Evolutionary conservation across 78 protist genomes (phyloP), one percentile per base, ranked within the genome.

Genomic region (Monosiga brevicollis): DNA sequence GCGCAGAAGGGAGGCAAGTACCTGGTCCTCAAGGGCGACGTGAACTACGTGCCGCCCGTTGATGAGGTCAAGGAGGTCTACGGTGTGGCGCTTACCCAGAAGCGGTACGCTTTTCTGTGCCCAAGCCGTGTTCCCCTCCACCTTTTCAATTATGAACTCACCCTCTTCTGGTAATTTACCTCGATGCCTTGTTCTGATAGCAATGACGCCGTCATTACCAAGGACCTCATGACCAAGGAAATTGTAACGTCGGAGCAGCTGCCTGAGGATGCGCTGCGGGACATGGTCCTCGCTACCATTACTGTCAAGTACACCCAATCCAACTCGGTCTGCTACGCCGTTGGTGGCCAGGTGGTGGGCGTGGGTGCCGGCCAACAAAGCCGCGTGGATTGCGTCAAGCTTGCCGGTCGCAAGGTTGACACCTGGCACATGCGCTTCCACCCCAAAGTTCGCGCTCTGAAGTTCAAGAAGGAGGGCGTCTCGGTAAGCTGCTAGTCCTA

Each of bases 311-410:
- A 87, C 90, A 92, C 95, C 3, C 88, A 83, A 75, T 76, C 85
- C 32, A 84, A 89, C 86, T 80, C 84, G 38, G 94, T 89, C 49
- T 89, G 91, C 41, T 91, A 85, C 70, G 91, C 93, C 37, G 38
- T 1, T 73, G 81, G 78, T 42, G 94, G 94, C 6, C 89, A 86
- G 90, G 87, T 90, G 80, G 32, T 93, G n/a, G 95, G 95, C 36
- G 82, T 93, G 2, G 95, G 95, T 26, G 95, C 95, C 11, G 95
- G 88, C 15, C 95, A 93, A 89, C 95, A 93, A 86, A 34, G 78
- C 29, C 90, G 95, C 40, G 86, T 93, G 73, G 89, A 93, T 84
- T 93, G 95, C 91, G 84, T 87, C 36, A 82, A 88, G 78, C 85
- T 93, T 2, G 95, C 95, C 0, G 95, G 93, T 24, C 84, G 85